These are phyloP conservation scores for Pontederia paniculata DNA, from an alignment of 176 grass and related monocot genomes.

Conservation along the genomic window DNA sequence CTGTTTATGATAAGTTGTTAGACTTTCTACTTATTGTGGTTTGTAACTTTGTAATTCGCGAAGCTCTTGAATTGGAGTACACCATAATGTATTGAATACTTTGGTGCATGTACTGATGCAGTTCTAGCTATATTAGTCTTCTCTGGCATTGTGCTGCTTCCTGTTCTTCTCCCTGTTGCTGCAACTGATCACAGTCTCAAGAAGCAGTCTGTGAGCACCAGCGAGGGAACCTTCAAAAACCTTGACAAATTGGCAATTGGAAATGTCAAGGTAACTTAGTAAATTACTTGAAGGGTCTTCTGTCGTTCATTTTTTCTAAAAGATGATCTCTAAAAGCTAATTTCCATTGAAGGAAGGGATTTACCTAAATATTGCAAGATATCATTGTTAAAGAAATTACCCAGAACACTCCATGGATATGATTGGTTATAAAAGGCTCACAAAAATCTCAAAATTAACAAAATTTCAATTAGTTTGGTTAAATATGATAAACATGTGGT, in stretches of 20 bases:
- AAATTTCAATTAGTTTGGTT: too few species aligned
- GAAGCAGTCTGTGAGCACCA: not conserved
- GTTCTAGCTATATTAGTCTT: constrained; percentile 64
- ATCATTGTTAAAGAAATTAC: too few species aligned
- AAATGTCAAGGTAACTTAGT: constrained; percentile 70
- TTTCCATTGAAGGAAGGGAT: too few species aligned
- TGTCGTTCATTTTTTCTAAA: too few species aligned
- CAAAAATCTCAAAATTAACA: too few species aligned
- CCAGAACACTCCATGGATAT: too few species aligned
- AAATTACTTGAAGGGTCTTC: too few species aligned
- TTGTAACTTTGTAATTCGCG: not conserved
- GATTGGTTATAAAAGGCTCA: too few species aligned
- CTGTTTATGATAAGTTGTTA: too few species aligned
- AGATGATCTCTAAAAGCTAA: too few species aligned
- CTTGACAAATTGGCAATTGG: constrained; percentile 66
- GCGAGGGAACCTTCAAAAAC: constrained; percentile 10
- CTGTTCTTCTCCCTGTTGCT: constrained; percentile 61
- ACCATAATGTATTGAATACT: not conserved
- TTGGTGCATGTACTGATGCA: constrained; percentile 24
- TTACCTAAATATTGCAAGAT: too few species aligned
- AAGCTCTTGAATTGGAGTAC: not conserved
- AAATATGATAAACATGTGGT: too few species aligned
- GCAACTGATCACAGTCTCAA: constrained; percentile 37
- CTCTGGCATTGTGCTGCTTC: constrained; percentile 65
- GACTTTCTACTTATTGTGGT: not conserved